Base-by-base conservation (phyloP, 169 alveolate species). In the Amoebophrya sp. region DNA sequence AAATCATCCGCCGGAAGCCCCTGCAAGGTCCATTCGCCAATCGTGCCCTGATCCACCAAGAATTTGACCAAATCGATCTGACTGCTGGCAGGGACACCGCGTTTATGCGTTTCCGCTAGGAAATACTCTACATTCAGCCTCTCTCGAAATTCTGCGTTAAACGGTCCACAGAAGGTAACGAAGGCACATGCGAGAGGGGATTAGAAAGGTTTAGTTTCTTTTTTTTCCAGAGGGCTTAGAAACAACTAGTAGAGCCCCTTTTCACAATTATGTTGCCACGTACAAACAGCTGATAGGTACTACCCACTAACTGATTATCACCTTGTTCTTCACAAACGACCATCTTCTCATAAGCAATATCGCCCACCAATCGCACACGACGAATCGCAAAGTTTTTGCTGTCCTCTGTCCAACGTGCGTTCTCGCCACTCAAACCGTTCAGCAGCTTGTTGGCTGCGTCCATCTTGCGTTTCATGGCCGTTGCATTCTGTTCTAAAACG, bases 91-190 rank as follows among this genome's bases (percentile, higher is more conserved):
- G 40, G 33, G 40, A 77, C 89, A 24, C n/a, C 12, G 40, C 89
- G 33, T 23, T 36, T 24, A 2, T 10, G 34, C 39, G 89, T 77
- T 93, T 97, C 98, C 55, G 94, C 95, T 92, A 95, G 97, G 96
- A 98, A 98, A 93, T 94, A 96, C 93, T 97, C 98, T 47, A 95
- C 95, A 90, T 98, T 94, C 18, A 98, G 95, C 94, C 94, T 95
- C 90, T 96, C 96, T 91, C 99, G 96, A 96, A 96, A 98, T 92
- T 98, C 99, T 53, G 98, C 95, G 95, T 98, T 98, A 96, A 98
- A 98, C 93, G 99, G 99, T 47, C 99, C 99, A 93, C 99, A 97
- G 94, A 97, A 98, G 40, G 98, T 96, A 54, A 97, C 97, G 95
- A 98, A 97, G 40, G 99, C 98, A 18, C 65, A 47, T 6, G 65